A percentile compares a stretch with the other conserved stretches of the same genome.
Evolutionary conservation across 495 filamentous ascomycete species (phyloP).

Genomic region (Xylaria scruposa): DNA sequence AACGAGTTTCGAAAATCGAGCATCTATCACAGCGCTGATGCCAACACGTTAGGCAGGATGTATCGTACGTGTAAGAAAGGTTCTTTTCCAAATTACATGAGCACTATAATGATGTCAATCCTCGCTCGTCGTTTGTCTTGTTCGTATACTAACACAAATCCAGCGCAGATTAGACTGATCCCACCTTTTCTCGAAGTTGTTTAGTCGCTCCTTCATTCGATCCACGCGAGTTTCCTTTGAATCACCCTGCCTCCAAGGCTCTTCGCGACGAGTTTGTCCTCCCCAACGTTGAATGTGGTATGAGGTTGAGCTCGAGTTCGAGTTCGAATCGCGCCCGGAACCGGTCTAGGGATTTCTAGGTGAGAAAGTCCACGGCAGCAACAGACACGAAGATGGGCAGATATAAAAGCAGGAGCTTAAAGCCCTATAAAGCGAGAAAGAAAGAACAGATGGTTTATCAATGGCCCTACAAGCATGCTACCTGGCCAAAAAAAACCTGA

Average conservation of each 20-base stretch:
- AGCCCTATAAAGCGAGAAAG: background rate
- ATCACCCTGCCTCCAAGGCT: constrained; percentile 8
- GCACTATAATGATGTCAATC: constrained; percentile 1
- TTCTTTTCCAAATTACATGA: background rate
- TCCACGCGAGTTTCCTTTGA: background rate
- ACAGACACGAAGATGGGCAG: background rate
- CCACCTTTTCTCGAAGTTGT: constrained; percentile 22
- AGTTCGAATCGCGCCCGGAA: constrained; percentile 18
- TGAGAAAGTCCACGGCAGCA: background rate
- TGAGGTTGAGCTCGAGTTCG: background rate
- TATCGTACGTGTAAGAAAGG: constrained; percentile 11
- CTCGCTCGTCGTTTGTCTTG: background rate
- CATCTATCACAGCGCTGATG: background rate
- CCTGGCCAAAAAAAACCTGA: background rate
- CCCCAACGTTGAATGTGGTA: constrained; percentile 22
- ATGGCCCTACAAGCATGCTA: background rate
- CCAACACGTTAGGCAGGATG: background rate
- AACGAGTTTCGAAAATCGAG: background rate
- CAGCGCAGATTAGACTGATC: constrained; percentile 19
- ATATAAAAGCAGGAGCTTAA: background rate
- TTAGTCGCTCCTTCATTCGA: background rate
- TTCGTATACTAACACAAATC: constrained; percentile 5
- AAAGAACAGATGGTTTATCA: background rate
- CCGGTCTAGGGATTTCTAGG: background rate
- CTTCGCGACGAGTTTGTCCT: constrained; percentile 6